phyloP scores from a whole-genome alignment of 2,329 filamentous ascomycete genomes.

The Macrophomina phaseolina region DNA sequence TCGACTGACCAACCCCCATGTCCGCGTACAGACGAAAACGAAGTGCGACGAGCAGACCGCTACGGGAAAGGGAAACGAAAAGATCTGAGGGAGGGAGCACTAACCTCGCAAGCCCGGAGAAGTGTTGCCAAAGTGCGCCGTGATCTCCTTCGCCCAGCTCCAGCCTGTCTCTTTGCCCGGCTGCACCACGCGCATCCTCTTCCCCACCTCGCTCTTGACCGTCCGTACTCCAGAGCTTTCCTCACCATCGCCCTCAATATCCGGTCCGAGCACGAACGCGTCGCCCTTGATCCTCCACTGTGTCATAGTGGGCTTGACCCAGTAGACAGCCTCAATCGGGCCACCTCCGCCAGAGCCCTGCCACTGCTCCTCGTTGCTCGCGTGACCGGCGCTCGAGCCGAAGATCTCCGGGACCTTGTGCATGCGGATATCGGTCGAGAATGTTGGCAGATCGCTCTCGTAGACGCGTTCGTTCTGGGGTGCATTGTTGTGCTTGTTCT shows the following conservation, averaged over 20 bases:
- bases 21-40: conserved; percentile 12
- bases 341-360: conserved; percentile 67
- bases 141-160: conserved; percentile 81
- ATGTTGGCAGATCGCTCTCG: conserved; percentile 77
- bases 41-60: background rate
- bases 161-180: conserved; percentile 60
- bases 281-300: conserved; percentile 87
- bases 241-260: conserved; percentile 62
- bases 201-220: conserved; percentile 65
- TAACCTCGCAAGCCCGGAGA: conserved; percentile 77
- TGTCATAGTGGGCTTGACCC: conserved; percentile 70
- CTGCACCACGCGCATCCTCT: conserved; percentile 66
- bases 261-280: conserved; percentile 75
- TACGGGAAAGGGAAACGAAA: background rate
- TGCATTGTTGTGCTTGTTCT: conserved; percentile 74
- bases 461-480: conserved; percentile 72
- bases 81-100: conserved; percentile 29
- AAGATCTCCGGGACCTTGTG: conserved; percentile 78
- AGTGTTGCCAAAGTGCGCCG: conserved; percentile 88
- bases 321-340: conserved; percentile 82
- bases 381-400: conserved; percentile 54
- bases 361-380: conserved; percentile 48
- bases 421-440: conserved; percentile 91
- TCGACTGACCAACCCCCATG: background rate
- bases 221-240: conserved; percentile 61